Evolutionary conservation across 139 green algal species (phyloP), one percentile per base, ranked within the genome.

Genomic region (Tetradesmus lagerheimii): DNA sequence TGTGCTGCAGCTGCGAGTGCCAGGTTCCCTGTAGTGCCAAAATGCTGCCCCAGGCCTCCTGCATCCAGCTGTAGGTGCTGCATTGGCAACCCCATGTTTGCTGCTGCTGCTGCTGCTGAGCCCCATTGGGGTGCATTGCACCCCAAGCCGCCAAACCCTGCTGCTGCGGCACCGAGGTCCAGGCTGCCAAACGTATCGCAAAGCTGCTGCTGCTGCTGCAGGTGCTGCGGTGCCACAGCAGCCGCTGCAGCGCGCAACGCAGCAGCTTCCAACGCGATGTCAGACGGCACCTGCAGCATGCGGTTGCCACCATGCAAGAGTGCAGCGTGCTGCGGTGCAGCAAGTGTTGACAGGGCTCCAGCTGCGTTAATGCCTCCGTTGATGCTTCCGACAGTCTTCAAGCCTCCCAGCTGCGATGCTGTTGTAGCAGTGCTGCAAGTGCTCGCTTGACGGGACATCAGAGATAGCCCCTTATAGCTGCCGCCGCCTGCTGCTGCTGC

Each of bases 121-220:
- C 57, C 57, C 57, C 57, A 71, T 23, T 71, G 57, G 4, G 23
- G 23, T 31, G 23, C 57, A 71, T 71, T 71, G 57, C 57, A 71
- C 23, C 57, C 57, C 57, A 71, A 8, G 2, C 23, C 57, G 25
- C 57, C 57, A 71, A 71, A 71, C 12, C 47, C 47, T 23, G 47
- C 43, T 66, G 79, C 67, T 31, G 67, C 85, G 20, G 34, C 66
- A 20, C 5, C 31, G 31, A 64, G 45, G 47, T 86, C 45, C n/a
- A 86, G 23, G 12, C 45, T 86, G n/a, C 80, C 80, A 75, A 86
- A 86, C 9, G 80, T 86, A n/a, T 86, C 57, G 16, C 35, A 47
- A 34, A 87, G 87, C 80, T 35, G 67, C 71, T 29, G 74, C 45
- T 6, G 78, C 89, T 18, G 89, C 11, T 9, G 53, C 57, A 6